A percentile compares a stretch with the other conserved stretches of the same genome.
Conservation (phyloP, 2,329 filamentous ascomycete genomes). For the Penicillium sp. region DNA sequence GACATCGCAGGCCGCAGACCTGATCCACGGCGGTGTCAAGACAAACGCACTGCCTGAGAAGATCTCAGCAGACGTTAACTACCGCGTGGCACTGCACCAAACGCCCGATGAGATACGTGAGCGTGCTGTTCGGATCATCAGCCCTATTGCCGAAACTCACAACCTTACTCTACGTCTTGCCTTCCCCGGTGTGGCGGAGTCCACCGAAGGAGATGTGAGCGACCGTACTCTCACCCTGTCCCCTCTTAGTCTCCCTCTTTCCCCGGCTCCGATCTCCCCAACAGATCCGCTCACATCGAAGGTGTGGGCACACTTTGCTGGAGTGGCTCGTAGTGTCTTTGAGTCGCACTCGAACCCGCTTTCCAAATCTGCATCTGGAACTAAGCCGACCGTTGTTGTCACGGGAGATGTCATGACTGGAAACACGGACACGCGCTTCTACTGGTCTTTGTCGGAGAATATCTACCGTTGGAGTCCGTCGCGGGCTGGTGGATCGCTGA, state of each 20-base stretch:
- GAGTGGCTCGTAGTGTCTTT: slow-evolving; percentile 43
- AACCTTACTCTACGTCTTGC: slow-evolving; percentile 48
- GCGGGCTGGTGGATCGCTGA: slow-evolving; percentile 45
- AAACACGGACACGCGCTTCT: slow-evolving; percentile 56
- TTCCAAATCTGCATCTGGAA: slow-evolving; percentile 19
- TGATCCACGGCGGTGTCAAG: slow-evolving; percentile 57
- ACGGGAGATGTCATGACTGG: slow-evolving; percentile 53
- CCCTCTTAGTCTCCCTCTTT: slow-evolving; percentile 30
- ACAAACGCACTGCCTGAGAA: slow-evolving; percentile 60
- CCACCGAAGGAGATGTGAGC: slow-evolving; percentile 12
- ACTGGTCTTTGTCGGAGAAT: slow-evolving; percentile 54
- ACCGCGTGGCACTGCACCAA: slow-evolving; percentile 58
- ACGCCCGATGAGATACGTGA: slow-evolving; percentile 48
- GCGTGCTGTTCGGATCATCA: slow-evolving; percentile 49
- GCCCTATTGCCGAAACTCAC: slow-evolving; percentile 50
- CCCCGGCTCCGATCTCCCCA: slow-evolving; percentile 37
- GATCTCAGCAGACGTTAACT: slow-evolving; percentile 54
- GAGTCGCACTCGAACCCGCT: slow-evolving; percentile 34
- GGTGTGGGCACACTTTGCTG: slow-evolving; percentile 40
- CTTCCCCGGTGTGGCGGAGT: slow-evolving; percentile 39
- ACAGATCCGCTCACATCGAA: slow-evolving; percentile 32
- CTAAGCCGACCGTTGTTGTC: slow-evolving; percentile 39
- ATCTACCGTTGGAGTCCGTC: slow-evolving; percentile 55
- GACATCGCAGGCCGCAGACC: slow-evolving; percentile 58
- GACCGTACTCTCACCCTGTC: slow-evolving; percentile 35